Evolutionary conservation across 2,329 filamentous ascomycete genomes (phyloP), one percentile per base, ranked within the genome.

Genomic region (Fusarium sp.): DNA sequence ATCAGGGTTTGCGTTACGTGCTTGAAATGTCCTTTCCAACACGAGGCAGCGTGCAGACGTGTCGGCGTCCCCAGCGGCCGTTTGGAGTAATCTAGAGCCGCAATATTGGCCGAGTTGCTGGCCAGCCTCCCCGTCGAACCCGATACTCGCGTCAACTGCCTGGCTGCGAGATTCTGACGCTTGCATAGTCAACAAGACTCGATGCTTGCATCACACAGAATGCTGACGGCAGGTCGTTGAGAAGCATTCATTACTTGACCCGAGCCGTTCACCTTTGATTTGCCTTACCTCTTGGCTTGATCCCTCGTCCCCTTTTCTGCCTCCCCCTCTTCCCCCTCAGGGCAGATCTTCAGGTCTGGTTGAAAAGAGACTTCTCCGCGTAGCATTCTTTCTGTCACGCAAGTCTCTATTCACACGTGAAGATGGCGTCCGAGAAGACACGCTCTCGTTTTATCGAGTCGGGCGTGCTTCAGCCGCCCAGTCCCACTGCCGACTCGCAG

Each of bases 371-470:
- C 16, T 53, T 36, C 56, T 46, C 37, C 18, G 40, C 41, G 15
- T 34, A 31, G 37, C 41, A 40, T 15, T 46, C 47, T 28, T 27
- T 48, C 27, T n/a, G 6, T 27, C 40, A 28, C 27, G 10, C 27
- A 44, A 48, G 7, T 18, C 28, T 11, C 15, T 36, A 27, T 16
- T 44, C 28, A 5, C 28, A 52, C 48, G 40, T 65, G 48, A 62
- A 23, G 18, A 72, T 72, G 68, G 39, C 41, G 52, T 62, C 71
- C 8, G 71, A 73, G 51, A 73, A 74, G 61, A 43, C 57, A 36
- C 44, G 27, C 46, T 73, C 71, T 66, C 71, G 69, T 34, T 73
- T 72, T 62, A 18, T 62, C 31, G 71, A 74, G 71, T 61, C 71
- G 46, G 58, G 50, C n/a, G 62, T 67, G 31, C 55, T 66, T n/a